Base-by-base conservation (phyloP, 768 basidiomycete species). In the Pisolithus sp. region DNA sequence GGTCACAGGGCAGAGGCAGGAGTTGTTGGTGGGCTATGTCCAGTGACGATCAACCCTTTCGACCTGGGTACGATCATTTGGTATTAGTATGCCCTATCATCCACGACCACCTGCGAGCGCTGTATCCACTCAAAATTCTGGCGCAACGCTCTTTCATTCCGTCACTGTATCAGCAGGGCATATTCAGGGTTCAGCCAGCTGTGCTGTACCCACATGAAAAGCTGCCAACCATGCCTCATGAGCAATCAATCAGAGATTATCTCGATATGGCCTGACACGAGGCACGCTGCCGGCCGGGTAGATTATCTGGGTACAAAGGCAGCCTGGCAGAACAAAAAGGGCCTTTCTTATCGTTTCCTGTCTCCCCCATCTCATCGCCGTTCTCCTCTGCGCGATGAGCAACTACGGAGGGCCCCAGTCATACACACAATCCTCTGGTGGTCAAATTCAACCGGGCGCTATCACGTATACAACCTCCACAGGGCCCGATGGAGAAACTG, bases 381-480 rank as follows among this genome's bases (percentile, higher is more conserved):
- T 53, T 51, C 36, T 5, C 38, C 46, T 46, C 54, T 57, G 38
- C 39, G 10, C 58, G 58, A 62, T 62, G 67, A 59, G 37, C 46
- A 26, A 48, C 47, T 53, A 68, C 60, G 53, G 62, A 54, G 54
- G 57, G 53, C 65, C 58, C 46, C 69, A 56, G 57, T 67, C 54
- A 61, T 70, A 47, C 39, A 60, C 70, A 17, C 59, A 69, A 1
- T 46, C 65, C 15, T 17, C 62, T 7, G 67, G 68, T 34, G 65
- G 66, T 40, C 76, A 79, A 64, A 81, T 87, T 50, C 70, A 73
- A 34, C 76, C 85, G 31, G 86, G 86, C n/a, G 69, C 85, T 36
- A 74, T 85, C 59, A 87, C 85, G 20, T 89, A 87, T 56, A 86
- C 86, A 0, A 86, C 85, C 10, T 75, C 81, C 1, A 76, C 72